Conservation (phyloP, 2,329 filamentous ascomycete genomes). For the Cordyceps cateniannulata region DNA sequence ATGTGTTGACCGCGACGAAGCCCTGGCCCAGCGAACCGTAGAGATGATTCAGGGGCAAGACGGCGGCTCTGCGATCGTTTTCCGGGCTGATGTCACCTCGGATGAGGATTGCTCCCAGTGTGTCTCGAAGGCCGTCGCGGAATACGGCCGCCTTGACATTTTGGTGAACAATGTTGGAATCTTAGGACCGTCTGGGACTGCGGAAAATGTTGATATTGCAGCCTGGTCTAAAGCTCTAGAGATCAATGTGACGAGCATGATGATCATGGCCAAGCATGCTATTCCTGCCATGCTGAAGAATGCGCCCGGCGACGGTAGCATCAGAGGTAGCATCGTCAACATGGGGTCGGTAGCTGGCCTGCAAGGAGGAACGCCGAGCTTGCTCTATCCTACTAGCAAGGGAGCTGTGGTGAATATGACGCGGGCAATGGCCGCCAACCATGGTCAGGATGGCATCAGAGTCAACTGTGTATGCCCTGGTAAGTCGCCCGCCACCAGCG, state of each 20-base stretch:
- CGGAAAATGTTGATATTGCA: constrained; percentile 52
- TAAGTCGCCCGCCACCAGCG: neutral
- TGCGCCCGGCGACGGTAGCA: constrained; percentile 27
- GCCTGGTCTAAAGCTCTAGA: constrained; percentile 51
- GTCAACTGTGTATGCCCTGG: constrained; percentile 46
- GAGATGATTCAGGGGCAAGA: constrained; percentile 40
- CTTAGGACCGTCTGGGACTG: constrained; percentile 51
- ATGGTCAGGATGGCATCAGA: constrained; percentile 37
- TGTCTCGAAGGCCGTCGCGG: constrained; percentile 33
- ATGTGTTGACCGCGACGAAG: constrained; percentile 48
- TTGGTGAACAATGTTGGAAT: constrained; percentile 35
- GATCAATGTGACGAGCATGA: constrained; percentile 60
- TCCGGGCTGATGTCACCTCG: constrained; percentile 48
- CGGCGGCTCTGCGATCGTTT: constrained; percentile 34
- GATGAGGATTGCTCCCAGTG: constrained; percentile 42
- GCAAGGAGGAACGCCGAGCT: constrained; percentile 37
- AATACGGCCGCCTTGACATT: constrained; percentile 45
- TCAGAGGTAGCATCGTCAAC: constrained; percentile 51
- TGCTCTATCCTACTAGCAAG: constrained; percentile 42
- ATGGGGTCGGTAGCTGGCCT: constrained; percentile 55
- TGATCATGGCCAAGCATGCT: constrained; percentile 55
- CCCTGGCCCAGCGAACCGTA: constrained; percentile 46
- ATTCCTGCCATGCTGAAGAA: constrained; percentile 55
- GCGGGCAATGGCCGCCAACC: constrained; percentile 43
- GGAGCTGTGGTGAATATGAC: constrained; percentile 46